Evolutionary conservation across 2,329 filamentous ascomycete genomes (phyloP), one percentile per base, ranked within the genome.

Genomic region (Thelonectria olida): DNA sequence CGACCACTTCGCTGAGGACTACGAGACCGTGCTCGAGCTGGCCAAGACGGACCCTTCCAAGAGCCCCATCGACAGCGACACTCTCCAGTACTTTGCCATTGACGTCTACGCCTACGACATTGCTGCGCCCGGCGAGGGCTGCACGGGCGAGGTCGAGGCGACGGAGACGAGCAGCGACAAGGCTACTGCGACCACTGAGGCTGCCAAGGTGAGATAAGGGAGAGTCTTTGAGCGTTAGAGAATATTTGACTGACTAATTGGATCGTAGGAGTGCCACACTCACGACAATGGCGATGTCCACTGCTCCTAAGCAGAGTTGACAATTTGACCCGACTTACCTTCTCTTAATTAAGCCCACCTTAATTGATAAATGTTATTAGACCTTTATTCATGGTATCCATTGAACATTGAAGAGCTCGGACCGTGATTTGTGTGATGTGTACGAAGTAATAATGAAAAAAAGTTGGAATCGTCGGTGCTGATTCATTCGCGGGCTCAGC

Each of bases 11-110:
- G 81, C 86, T 7, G 86, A 88, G 50, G 81, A 80, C 49, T 90
- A 90, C 72, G 75, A 79, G 3, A 84, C 82, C 2, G 82, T 84
- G 2, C 51, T 89, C 1, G 80, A 81, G 12, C 78, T 88, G 22
- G 86, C 88, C 0, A 74, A 78, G 63, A 66, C 71, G 10, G 76
- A 82, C 7, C 81, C 84, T 7, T 75, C 79, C 5, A 80, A 81
- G 23, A 78, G 82, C 3, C 83, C 79, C 3, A 78, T 82, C 25
- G 88, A 92, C 75, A 88, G 84, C 28, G 83, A 90, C 64, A 82
- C 84, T 0, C 79, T 92, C 41, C 87, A 90, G 75, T 90, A 88
- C 74, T 92, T 92, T 72, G 89, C 90, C 5, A 82, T 90, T 7
- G 88, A 91, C 60, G 87, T 81, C 1, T 92, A 89, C 73, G 88